phyloP scores from a whole-genome alignment of 805 yeast species.

The Wickerhamomyces subpelliculosus region DNA sequence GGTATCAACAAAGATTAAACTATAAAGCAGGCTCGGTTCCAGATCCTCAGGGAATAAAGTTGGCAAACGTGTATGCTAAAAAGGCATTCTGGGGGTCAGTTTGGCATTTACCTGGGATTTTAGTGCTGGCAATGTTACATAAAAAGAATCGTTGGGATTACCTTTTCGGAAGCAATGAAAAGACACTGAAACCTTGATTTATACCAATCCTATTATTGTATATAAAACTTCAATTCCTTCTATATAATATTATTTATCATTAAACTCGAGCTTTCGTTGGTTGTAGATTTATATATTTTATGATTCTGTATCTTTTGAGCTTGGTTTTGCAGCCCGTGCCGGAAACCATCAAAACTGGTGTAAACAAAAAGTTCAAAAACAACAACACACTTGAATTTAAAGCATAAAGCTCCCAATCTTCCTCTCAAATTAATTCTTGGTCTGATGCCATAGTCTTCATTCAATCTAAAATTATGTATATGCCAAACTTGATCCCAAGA shows the following conservation, averaged over 20 bases:
- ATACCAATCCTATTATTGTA: too few species aligned
- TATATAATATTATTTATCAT: too few species aligned
- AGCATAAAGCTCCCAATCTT: too few species aligned
- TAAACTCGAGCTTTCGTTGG: too few species aligned
- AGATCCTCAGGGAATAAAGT: constrained; percentile 46
- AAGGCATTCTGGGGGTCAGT: constrained; percentile 92
- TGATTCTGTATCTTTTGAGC: too few species aligned
- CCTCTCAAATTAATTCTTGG: too few species aligned
- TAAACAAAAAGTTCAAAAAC: too few species aligned
- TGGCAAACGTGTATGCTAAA: constrained; percentile 68
- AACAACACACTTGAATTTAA: too few species aligned
- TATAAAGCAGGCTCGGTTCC: constrained; percentile 36
- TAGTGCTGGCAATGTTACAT: constrained; percentile 89
- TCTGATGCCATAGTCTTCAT: background rate
- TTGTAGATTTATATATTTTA: too few species aligned
- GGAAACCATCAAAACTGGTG: too few species aligned
- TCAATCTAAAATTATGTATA: constrained; percentile 29
- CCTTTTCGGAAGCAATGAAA: constrained; percentile 32
- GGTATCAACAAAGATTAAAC: constrained; percentile 72
- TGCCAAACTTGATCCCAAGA: constrained; percentile 39
- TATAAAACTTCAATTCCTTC: too few species aligned
- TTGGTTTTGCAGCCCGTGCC: too few species aligned
- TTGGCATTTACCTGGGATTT: constrained; percentile 85
- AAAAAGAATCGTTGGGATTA: constrained; percentile 95
- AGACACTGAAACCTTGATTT: background rate